Conservation (phyloP, 352 stramenopile species). For the Pythium phragmitis region DNA sequence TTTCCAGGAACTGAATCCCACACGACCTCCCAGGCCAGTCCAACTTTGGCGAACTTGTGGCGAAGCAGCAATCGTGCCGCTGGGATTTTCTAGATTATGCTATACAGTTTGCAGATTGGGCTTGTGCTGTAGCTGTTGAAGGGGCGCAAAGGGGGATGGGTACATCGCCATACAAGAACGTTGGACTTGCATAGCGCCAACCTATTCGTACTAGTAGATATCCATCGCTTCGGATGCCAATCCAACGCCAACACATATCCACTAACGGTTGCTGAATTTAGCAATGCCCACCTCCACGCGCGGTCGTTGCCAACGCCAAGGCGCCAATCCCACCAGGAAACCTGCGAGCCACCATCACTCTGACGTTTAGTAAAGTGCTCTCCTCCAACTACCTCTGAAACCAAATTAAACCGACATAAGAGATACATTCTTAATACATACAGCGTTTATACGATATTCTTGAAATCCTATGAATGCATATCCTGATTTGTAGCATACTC, state of each 20-base stretch:
- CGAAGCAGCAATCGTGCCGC: background rate
- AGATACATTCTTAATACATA: background rate
- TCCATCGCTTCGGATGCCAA: background rate
- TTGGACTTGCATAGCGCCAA: background rate
- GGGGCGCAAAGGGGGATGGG: background rate
- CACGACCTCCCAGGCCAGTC: background rate
- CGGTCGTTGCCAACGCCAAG: conserved; percentile 1
- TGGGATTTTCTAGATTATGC: background rate
- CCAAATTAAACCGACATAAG: background rate
- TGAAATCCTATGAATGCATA: conserved; percentile 1
- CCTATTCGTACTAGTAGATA: background rate
- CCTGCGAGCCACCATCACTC: conserved; percentile 7
- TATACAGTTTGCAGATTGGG: background rate
- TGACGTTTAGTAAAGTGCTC: background rate
- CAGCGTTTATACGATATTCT: background rate
- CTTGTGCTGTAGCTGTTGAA: conserved; percentile 1
- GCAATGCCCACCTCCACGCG: background rate
- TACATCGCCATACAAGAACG: background rate
- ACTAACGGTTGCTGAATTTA: conserved; percentile 6
- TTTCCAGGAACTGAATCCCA: conserved; percentile 13
- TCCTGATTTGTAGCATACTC: background rate
- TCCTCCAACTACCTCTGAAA: background rate
- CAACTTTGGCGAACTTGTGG: background rate
- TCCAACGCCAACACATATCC: background rate
- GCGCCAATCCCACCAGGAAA: background rate